A percentile compares a stretch with the other conserved stretches of the same genome.
These are phyloP conservation scores for Bauhinia variegata DNA, from an alignment of 306 rosid genomes.

Conservation along the genomic window DNA sequence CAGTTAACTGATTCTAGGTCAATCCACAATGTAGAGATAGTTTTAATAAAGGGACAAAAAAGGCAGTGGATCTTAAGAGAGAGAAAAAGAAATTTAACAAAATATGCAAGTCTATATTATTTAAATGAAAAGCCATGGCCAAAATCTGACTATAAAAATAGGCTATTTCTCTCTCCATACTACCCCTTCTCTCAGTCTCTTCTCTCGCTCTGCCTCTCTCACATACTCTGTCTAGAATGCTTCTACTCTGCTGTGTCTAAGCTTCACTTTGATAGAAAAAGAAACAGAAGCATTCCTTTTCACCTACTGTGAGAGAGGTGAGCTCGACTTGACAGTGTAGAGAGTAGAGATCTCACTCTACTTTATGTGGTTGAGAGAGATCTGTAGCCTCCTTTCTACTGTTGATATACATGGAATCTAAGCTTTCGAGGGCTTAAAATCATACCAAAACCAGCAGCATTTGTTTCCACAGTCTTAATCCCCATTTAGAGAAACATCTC, in stretches of 20 bases:
- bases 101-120: too few species aligned
- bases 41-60: too few species aligned
- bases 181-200: too few species aligned
- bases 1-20: too few species aligned
- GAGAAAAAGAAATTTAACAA: too few species aligned
- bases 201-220: background rate
- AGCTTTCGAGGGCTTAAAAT: background rate
- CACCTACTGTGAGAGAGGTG: constrained; percentile 30
- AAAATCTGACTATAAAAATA: too few species aligned
- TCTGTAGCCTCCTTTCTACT: constrained; percentile 23
- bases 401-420: background rate
- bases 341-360: background rate
- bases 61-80: too few species aligned
- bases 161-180: too few species aligned
- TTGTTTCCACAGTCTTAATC: background rate
- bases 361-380: constrained; percentile 32
- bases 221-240: constrained; percentile 37
- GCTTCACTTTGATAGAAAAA: constrained; percentile 31
- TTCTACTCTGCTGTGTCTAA: constrained; percentile 44
- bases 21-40: too few species aligned
- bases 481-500: constrained; percentile 22
- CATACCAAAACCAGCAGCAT: background rate
- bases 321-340: background rate
- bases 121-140: too few species aligned
- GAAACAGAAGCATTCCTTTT: constrained; percentile 40